Base-by-base conservation (phyloP, 116 monocot species). In the Dioscorea cayenensis region DNA sequence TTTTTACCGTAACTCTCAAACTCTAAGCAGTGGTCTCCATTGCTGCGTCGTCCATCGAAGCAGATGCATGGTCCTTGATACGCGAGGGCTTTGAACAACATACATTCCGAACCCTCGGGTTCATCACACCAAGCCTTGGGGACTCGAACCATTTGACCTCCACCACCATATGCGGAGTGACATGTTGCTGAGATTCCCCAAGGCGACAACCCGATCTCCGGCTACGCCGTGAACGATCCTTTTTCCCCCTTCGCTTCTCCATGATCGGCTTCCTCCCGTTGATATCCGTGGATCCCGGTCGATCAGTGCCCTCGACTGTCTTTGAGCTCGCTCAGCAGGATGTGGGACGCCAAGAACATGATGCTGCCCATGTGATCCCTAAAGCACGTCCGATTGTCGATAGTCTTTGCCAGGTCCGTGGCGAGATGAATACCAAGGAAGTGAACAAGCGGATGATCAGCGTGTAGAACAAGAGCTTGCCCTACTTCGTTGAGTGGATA, bases 401-500 rank as follows among this genome's bases (percentile, higher is more conserved):
- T 78, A 14, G 83, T 78, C 21, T 83, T 78, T 0, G 83, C 83
- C 7, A 79, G 83, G 79, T 83, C 83, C 78, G 79, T 14, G 83
- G 83, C 1, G 88, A 85, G 79, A 88, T 92, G 91, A 92, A 89
- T 86, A 92, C 92, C 12, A 92, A 92, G 76, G 92, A 92, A 74
- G 92, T 92, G 36, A 89, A 92, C 36, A 89, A 93, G 78, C 93
- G 89, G 83, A 89, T 94, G 90, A 76, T 88, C 78, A 85, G 85
- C 35, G 92, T 92, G 51, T 85, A 92, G 82, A 92, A 92, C 86
- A 88, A 92, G 81, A 92, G 88, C 84, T 86, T 88, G 7, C 85
- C 88, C 55, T 92, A 92, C 83, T n/a, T 92, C 63, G 88, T 92
- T 20, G 91, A 92, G 79, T 92, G 91, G 91, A 92, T 92, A 63